A percentile compares a stretch with the other conserved stretches of the same genome.
Conservation (phyloP, 176 grass and related monocot genomes). For the Ananas comosus region DNA sequence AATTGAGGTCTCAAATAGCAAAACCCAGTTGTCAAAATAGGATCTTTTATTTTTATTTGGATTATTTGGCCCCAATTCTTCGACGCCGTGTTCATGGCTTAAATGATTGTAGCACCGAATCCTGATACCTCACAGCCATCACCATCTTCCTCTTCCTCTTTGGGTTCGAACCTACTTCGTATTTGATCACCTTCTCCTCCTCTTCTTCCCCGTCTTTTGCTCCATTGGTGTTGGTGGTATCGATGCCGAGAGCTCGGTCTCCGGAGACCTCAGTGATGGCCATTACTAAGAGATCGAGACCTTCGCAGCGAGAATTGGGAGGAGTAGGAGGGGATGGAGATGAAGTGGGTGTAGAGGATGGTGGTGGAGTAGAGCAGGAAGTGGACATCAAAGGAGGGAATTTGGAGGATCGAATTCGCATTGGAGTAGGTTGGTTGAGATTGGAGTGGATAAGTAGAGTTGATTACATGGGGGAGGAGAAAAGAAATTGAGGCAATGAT, state of each 20-base stretch:
- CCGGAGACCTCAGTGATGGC: conserved; percentile 6
- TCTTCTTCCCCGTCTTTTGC: neutral
- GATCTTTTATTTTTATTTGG: neutral
- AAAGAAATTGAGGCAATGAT: neutral
- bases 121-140: conserved; percentile 19
- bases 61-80: neutral
- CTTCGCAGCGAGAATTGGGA: neutral
- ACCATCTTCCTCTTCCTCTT: conserved; percentile 11
- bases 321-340: neutral
- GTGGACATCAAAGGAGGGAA: conserved; percentile 3
- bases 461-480: neutral
- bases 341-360: neutral
- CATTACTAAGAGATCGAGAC: conserved; percentile 15
- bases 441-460: neutral
- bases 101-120: conserved; percentile 25
- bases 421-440: conserved; percentile 7
- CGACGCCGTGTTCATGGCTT: conserved; percentile 3
- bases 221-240: neutral
- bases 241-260: neutral
- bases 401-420: conserved; percentile 25
- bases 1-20: neutral
- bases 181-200: neutral
- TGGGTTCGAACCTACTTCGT: neutral
- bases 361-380: neutral
- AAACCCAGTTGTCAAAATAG: neutral